Evolutionary conservation across 129 eudicot species (phyloP), one percentile per base, ranked within the genome.

Genomic region (Flaveria robusta): DNA sequence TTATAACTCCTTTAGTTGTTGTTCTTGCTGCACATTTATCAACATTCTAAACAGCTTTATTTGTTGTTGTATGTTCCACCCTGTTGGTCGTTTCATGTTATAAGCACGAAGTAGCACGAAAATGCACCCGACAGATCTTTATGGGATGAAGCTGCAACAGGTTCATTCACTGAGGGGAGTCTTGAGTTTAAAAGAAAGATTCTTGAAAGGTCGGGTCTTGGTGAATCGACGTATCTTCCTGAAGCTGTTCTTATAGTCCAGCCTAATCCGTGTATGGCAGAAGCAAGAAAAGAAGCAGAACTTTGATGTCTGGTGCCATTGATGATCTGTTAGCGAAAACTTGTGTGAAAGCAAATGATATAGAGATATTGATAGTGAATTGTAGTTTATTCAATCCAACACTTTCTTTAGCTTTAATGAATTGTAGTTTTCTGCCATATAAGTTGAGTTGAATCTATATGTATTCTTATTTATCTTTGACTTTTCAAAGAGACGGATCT

Each of bases 271-370:
- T 87, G 89, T 47, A 92, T 92, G 96, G 90, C 83, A 6, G 96
- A 89, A 79, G 97, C 97, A 6, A 85, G 97, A 81, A 92, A 87
- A 72, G 97, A 92, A 26, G 97, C 97, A 0, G 97, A 92, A n/a
- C 45, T 78, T 92, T 92, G 9, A 92, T 92, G 96, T 89, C 85
- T 72, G 97, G 97, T 80, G 97, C 96, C 9, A 87, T 92, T 31
- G 97, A 92, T 24, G 96, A 89, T 77, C 87, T 92, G 7, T 79
- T 92, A 37, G 88, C 81, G 3, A 92, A 92, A 77, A 92, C 96
- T 0, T 67, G 80, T 12, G 58, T 92, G 46, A 89, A 92, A 68
- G 92, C 96, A 2, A 92, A 89, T 69, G 97, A 92, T 26, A 87
- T 92, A 43, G 97, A 96, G 79, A 89, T 92, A 65, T 81, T 92